Percentiles rank a stretch among this genome's conserved stretches.
These are phyloP conservation scores for Vaccinium vitisidaea DNA, from an alignment of 148 eudicot species.

Conservation along the genomic window DNA sequence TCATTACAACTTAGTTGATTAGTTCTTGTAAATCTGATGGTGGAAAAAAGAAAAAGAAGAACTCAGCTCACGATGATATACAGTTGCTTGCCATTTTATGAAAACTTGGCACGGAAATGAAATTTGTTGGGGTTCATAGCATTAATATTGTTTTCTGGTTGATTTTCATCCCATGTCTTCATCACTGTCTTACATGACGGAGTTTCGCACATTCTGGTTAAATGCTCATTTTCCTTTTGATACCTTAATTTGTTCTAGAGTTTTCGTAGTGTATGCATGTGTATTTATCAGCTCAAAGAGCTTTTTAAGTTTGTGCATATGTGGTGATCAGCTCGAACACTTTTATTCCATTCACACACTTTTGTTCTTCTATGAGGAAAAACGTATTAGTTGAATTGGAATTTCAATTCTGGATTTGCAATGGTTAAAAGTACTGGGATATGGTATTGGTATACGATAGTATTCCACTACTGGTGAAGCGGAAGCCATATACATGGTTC, in stretches of 20 bases:
- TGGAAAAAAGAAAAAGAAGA: background rate
- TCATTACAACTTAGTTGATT: background rate
- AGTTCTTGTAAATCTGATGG: background rate
- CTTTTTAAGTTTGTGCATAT: background rate
- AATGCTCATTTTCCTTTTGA: background rate
- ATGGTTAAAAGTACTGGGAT: background rate
- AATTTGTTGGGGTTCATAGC: background rate
- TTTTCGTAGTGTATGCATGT: background rate
- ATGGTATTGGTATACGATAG: background rate
- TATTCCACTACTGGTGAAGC: background rate
- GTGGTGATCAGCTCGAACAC: background rate
- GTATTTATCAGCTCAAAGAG: background rate
- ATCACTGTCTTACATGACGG: background rate
- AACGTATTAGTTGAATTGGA: slow-evolving; percentile 1
- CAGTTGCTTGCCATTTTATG: background rate
- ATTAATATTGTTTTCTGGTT: background rate
- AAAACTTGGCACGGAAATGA: background rate
- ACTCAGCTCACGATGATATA: background rate
- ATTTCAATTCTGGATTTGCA: background rate
- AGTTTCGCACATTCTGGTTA: background rate
- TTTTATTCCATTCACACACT: background rate
- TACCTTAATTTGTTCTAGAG: background rate
- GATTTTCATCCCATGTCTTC: background rate
- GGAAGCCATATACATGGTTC: background rate
- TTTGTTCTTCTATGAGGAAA: background rate